Evolutionary conservation across 2,329 filamentous ascomycete species (phyloP).

Genomic region (Scorias spongiosa): DNA sequence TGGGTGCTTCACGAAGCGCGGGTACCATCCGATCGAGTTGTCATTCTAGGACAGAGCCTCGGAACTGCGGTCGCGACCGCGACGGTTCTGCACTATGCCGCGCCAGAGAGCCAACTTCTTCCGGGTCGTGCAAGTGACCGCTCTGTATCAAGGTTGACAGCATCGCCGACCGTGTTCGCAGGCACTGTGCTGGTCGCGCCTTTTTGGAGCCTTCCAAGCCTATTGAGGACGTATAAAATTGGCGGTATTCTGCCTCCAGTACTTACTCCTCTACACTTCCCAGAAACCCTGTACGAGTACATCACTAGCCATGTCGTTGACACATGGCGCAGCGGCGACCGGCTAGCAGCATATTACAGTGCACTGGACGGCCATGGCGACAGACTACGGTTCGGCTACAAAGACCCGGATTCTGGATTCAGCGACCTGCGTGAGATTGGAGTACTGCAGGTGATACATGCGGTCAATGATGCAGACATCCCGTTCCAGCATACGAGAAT

Average conservation of each 20-base stretch:
- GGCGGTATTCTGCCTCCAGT: conserved; percentile 58
- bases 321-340: conserved; percentile 58
- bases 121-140: conserved; percentile 2
- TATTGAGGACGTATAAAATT: conserved; percentile 65
- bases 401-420: neutral
- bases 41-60: conserved; percentile 73
- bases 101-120: conserved; percentile 9
- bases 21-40: conserved; percentile 56
- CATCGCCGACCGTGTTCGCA: conserved; percentile 48
- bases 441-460: conserved; percentile 60
- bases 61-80: conserved; percentile 73
- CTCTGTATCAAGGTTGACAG: neutral
- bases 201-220: conserved; percentile 58
- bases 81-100: conserved; percentile 52
- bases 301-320: conserved; percentile 56
- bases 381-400: neutral
- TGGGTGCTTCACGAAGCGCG: conserved; percentile 52
- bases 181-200: conserved; percentile 65
- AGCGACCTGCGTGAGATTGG: conserved; percentile 13
- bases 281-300: conserved; percentile 47
- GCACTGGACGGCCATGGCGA: conserved; percentile 25
- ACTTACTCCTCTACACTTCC: conserved; percentile 55
- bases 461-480: conserved; percentile 69
- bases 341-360: conserved; percentile 50
- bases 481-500: conserved; percentile 54